Evolutionary conservation across 768 basidiomycete species (phyloP), one percentile per base, ranked within the genome.

Genomic region (Pseudohyphozyma bogoriensis): DNA sequence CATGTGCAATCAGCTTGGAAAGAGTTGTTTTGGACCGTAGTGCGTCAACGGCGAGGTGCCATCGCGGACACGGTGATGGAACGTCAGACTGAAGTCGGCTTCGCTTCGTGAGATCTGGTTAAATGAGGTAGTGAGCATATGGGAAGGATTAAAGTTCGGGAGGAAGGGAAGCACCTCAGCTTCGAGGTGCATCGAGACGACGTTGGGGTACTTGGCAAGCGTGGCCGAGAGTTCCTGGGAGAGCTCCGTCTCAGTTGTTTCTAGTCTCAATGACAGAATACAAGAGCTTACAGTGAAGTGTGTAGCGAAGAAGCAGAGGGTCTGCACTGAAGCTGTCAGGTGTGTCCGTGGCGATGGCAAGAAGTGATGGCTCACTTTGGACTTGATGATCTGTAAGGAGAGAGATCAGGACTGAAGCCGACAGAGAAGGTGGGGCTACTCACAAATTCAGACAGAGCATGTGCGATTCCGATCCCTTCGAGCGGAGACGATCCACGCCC

Each of bases 221-320:
- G 88, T 87, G 26, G 78, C 81, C 2, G 83, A 79, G 7, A 97
- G 78, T 68, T 95, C 90, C 51, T 78, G 76, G 69, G 90, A 92
- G 6, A 31, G 11, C 33, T 32, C 86, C 3, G 85, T 87, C 40
- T n/a, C 40, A 8, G 8, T 11, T 16, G 20, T n/a, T 11, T 8
- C 40, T 20, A 6, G 18, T 57, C 3, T 45, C 28, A 12, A 12
- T 51, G 7, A 32, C 31, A 69, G 64, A 47, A 24, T n/a, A n/a
- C n/a, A n/a, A n/a, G n/a, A 15, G 24, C 51, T 29, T 3, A 60
- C 50, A 42, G 55, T 60, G 51, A 68, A 70, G 49, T 67, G 93
- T 81, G 93, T 97, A 10, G 88, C 85, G 71, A 99, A 97, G 73
- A 96, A 86, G 2, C 86, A 85, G 66, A 87, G 88, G 15, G 83